Base-by-base conservation (phyloP, 176 grass and related monocot genomes). In the Stipa capillata region DNA sequence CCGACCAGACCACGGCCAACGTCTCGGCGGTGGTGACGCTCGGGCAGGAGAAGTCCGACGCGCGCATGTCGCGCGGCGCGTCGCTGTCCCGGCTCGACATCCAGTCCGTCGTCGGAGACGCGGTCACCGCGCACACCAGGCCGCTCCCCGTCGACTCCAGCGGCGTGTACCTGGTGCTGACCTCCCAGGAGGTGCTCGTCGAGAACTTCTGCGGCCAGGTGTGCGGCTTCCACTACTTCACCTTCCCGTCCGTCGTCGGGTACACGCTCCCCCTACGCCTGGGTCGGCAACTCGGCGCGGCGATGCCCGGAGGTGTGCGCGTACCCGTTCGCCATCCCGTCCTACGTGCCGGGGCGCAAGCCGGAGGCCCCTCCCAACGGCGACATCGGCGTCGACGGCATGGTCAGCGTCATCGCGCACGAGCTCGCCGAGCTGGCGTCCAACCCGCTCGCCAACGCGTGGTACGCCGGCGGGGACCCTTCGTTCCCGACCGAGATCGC, bases 171-270 rank as follows among this genome's bases (percentile, higher is more conserved):
- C 92, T 99, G 8, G 90, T 99, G 7, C 96, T 99, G 40, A 95
- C 96, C 4, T 77, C 96, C 11, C 42, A 92, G 4, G 96, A 99
- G 6, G 92, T 99, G 1, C 37, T 33, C 0, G 88, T 98, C 0
- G 85, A 98, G 23, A 78, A 95, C 65, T 98, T 98, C 74, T 98
- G 96, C 79, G 80, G 84, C 9, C 70, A 88, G 82, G 87, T 82
- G 0, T 99, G 96, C 68, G 96, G 96, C 4, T 99, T 99, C 84
- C 96, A 99, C 82, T 99, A 99, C 90, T 99, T 99, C 86, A 99
- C 96, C 8, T 99, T 92, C 65, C 92, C 96, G 3, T 92, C 92
- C 8, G 89, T 99, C 37, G 96, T 95, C 1, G 96, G 96, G 3
- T 92, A 94, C 94, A 92, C 94, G 48, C 91, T 94, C 1, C 91